Evolutionary conservation across 1,139 yeast genomes (phyloP).

Genomic region (Candida sanyaensis): DNA sequence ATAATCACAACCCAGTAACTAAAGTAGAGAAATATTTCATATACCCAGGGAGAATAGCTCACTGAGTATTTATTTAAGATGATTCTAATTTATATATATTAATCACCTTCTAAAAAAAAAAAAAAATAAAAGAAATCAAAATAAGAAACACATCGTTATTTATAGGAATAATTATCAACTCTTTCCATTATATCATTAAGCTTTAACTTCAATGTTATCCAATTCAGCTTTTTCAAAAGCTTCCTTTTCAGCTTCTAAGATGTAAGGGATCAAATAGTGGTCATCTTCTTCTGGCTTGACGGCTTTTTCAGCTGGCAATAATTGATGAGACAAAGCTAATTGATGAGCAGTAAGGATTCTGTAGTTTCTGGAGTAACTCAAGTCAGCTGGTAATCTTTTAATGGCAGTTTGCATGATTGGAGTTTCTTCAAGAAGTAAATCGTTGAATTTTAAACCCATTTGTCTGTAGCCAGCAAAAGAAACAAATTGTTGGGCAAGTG

Average conservation of each 20-base stretch:
- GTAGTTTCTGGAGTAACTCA: slow-evolving; percentile 86
- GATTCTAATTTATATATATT: neutral
- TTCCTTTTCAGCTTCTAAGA: slow-evolving; percentile 94
- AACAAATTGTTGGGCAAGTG: slow-evolving; percentile 75
- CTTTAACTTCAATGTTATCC: slow-evolving; percentile 64
- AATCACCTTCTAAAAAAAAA: neutral
- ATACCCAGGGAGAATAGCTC: no score
- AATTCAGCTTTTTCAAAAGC: slow-evolving; percentile 84
- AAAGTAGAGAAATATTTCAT: no score
- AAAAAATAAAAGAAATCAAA: neutral
- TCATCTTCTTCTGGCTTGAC: slow-evolving; percentile 81
- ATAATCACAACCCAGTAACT: no score
- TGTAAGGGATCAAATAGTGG: slow-evolving; percentile 83
- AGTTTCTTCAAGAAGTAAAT: slow-evolving; percentile 83
- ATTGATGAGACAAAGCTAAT: slow-evolving; percentile 77
- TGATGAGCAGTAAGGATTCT: slow-evolving; percentile 93
- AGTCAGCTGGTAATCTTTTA: slow-evolving; percentile 80
- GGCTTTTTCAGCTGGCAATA: slow-evolving; percentile 80
- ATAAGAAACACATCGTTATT: neutral
- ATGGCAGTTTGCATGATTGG: slow-evolving; percentile 87
- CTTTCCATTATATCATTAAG: neutral
- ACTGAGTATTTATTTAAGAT: neutral
- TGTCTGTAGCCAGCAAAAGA: slow-evolving; percentile 88
- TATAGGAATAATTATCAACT: slow-evolving; percentile 4
- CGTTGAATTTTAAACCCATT: slow-evolving; percentile 88